Conservation (phyloP, 306 rosid species). For the Dalbergia cochinchinensis region DNA sequence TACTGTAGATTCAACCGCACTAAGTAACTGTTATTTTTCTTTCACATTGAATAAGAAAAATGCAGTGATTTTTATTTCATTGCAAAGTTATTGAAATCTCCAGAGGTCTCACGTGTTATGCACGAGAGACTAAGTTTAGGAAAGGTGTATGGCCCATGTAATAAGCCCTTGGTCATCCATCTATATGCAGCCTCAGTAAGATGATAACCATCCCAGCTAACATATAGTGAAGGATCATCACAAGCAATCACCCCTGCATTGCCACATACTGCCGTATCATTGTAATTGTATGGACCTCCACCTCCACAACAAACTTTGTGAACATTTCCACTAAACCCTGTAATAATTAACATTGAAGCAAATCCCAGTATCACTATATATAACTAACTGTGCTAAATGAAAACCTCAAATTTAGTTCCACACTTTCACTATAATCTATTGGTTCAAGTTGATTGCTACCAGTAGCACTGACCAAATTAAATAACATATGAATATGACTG, state of each 20-base stretch:
- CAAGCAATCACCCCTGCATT: conserved; percentile 33
- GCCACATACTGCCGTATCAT: conserved; percentile 44
- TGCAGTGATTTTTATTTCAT: neutral
- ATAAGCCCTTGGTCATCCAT: conserved; percentile 50
- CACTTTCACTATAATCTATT: too few species aligned
- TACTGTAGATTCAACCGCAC: too few species aligned
- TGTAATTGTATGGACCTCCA: conserved; percentile 54
- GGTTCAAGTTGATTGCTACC: too few species aligned
- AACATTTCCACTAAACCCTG: conserved; percentile 52
- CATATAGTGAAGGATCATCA: conserved; percentile 59
- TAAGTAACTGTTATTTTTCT: too few species aligned
- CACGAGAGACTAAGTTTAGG: conserved; percentile 43
- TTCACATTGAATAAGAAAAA: too few species aligned
- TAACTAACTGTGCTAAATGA: too few species aligned
- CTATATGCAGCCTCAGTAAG: conserved; percentile 74
- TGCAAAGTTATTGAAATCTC: conserved; percentile 20
- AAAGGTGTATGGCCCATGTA: conserved; percentile 52
- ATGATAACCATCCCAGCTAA: conserved; percentile 74
- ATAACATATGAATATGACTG: too few species aligned
- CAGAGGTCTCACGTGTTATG: conserved; percentile 8
- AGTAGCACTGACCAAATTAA: too few species aligned
- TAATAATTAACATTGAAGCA: neutral
- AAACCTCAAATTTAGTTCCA: too few species aligned
- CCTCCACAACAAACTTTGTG: conserved; percentile 59
- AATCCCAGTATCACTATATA: neutral